phyloP scores from a whole-genome alignment of 306 rosid species.

The Notholithocarpus densiflorus region DNA sequence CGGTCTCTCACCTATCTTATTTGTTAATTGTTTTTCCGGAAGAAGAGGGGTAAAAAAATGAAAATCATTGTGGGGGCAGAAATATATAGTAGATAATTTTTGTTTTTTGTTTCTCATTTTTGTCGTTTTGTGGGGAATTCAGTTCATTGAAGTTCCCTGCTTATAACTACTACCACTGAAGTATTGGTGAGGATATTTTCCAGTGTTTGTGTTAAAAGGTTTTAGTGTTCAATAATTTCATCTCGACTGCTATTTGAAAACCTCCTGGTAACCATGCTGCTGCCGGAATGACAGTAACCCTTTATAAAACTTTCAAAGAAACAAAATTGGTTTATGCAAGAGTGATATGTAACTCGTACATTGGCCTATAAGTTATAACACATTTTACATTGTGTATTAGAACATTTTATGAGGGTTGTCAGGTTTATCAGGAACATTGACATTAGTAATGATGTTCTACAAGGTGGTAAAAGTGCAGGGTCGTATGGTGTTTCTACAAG shows the following conservation, averaged over 20 bases:
- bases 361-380: too few species aligned
- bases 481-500: too few species aligned
- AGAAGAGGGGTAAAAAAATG: slow-evolving; percentile 1
- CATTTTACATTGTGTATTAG: too few species aligned
- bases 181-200: slow-evolving; percentile 3
- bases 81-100: slow-evolving; percentile 14
- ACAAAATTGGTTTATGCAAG: too few species aligned
- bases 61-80: slow-evolving; percentile 20
- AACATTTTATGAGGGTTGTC: too few species aligned
- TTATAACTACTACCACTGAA: background rate
- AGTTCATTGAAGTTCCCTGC: slow-evolving; percentile 23
- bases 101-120: background rate
- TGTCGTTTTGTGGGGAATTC: background rate
- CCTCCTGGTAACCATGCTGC: too few species aligned
- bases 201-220: background rate
- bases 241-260: background rate
- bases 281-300: too few species aligned
- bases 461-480: too few species aligned
- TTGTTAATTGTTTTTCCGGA: slow-evolving; percentile 35
- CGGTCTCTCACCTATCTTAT: slow-evolving; percentile 32
- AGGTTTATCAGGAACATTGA: too few species aligned
- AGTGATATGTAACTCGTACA: too few species aligned
- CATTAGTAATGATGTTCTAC: too few species aligned
- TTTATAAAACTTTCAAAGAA: too few species aligned
- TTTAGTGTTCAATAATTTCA: background rate